Evolutionary conservation across 805 yeast species (phyloP).

Genomic region (Wickerhamiella alocasiicola): DNA sequence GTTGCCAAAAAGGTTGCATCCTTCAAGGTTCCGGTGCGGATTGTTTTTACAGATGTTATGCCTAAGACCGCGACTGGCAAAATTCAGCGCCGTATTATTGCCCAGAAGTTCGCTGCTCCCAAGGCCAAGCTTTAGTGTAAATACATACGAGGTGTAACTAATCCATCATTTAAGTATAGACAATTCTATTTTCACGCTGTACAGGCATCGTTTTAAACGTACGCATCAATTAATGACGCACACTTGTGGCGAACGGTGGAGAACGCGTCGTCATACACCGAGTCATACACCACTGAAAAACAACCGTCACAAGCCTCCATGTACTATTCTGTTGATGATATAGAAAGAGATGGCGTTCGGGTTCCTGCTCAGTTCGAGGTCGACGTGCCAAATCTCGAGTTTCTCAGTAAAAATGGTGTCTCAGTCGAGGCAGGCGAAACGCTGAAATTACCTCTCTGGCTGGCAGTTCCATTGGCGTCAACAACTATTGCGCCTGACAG

Average conservation of each 20-base stretch:
- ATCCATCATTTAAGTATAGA: no score
- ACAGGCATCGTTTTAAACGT: no score
- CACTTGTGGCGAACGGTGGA: no score
- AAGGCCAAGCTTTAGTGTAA: slow-evolving; percentile 27
- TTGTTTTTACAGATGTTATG: slow-evolving; percentile 45
- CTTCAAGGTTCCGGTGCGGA: slow-evolving; percentile 49
- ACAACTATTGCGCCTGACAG: slow-evolving; percentile 27
- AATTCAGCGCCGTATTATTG: slow-evolving; percentile 56
- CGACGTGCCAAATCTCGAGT: slow-evolving; percentile 78
- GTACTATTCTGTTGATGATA: slow-evolving; percentile 27
- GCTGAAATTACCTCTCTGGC: slow-evolving; percentile 61
- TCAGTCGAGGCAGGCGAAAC: slow-evolving; percentile 37
- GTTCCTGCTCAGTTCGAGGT: slow-evolving; percentile 70
- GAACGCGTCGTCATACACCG: no score
- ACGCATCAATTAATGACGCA: no score
- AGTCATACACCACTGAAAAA: no score
- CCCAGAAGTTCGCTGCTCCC: slow-evolving; percentile 31
- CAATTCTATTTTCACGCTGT: no score
- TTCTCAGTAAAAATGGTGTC: slow-evolving; percentile 44
- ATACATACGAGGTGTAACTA: not conserved
- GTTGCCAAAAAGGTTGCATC: slow-evolving; percentile 37
- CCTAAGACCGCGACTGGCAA: slow-evolving; percentile 75
- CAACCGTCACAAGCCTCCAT: no score
- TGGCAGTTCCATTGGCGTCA: slow-evolving; percentile 65
- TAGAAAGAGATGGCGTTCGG: slow-evolving; percentile 34